Base-by-base conservation (phyloP, 1,284 basidiomycete species). In the Rhodotorula glutinis region DNA sequence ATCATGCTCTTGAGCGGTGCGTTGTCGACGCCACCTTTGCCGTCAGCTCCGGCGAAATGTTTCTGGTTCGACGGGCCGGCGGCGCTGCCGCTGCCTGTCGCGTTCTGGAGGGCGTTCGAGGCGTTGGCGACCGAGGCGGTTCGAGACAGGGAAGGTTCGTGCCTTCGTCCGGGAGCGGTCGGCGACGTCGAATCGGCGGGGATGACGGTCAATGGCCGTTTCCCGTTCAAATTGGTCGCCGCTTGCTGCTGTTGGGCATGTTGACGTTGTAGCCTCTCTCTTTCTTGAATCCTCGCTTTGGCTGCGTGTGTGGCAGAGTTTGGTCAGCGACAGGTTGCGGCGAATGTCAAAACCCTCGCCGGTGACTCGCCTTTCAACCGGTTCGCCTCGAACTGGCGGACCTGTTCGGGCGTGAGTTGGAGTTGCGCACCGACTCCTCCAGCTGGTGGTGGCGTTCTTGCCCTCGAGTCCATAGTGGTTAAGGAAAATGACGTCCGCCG, bases 171-270 rank as follows among this genome's bases (percentile, higher is more conserved):
- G 1, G 75, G 76, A 1, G 70, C 82, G 11, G 88, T 87, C 0
- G 87, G 84, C 21, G 87, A 86, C 9, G 80, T 83, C 29, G 87
- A 87, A 14, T 77, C 78, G 19, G 83, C 84, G 52, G 85, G 81
- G 4, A 81, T 78, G 33, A 80, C 80, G 52, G 76, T 78, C 27
- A 87, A 76, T 0, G 84, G 82, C 47, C 86, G 82, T 75, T 87
- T 88, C 68, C 83, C 83, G 73, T 87, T 84, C 38, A 77, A 72
- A 77, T 87, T 87, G n/a, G 43, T 44, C 71, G 43, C 29, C 33
- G 5, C 7, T 38, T 38, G 33, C 33, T 51, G 58, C n/a, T 63
- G 47, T 1, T 47, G 43, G 14, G 27, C 47, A 11, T 63, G 51
- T 23, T 58, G 46, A 2, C 44, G 41, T 10, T 57, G 40, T n/a